A percentile compares a stretch with the other conserved stretches of the same genome.
Evolutionary conservation across 1,284 basidiomycete species (phyloP).

Genomic region (Ustilago loliicola): DNA sequence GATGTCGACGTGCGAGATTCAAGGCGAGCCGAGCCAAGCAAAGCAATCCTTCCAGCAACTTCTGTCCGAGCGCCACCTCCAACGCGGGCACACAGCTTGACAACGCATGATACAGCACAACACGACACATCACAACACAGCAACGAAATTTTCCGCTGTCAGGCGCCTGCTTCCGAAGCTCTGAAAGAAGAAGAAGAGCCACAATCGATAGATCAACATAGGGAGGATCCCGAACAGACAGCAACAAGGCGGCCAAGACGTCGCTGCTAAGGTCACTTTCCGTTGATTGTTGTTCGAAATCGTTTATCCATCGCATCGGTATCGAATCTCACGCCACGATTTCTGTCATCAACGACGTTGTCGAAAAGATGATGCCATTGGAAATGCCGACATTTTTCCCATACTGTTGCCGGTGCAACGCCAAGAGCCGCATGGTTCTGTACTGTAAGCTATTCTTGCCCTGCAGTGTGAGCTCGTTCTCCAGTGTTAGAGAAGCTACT

Average conservation of each 20-base stretch:
- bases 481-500: neutral
- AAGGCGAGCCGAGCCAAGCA: neutral
- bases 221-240: neutral
- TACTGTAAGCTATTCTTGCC: neutral
- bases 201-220: neutral
- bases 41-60: neutral
- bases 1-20: neutral
- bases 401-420: neutral
- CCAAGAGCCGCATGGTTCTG: neutral
- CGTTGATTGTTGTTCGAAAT: neutral
- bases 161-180: neutral
- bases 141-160: too few species aligned
- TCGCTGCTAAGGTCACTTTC: neutral
- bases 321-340: constrained; percentile 11
- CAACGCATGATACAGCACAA: neutral
- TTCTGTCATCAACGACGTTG: neutral
- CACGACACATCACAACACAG: neutral
- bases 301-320: neutral
- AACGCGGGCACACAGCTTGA: neutral
- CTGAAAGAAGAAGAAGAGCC: constrained; percentile 1
- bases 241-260: neutral
- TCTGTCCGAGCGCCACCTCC: constrained; percentile 6
- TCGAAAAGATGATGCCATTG: neutral
- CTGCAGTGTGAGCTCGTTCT: neutral
- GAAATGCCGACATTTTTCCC: constrained; percentile 11